These are phyloP conservation scores for Fraxinus excelsior DNA, from an alignment of 257 asterid genomes.

Conservation along the genomic window DNA sequence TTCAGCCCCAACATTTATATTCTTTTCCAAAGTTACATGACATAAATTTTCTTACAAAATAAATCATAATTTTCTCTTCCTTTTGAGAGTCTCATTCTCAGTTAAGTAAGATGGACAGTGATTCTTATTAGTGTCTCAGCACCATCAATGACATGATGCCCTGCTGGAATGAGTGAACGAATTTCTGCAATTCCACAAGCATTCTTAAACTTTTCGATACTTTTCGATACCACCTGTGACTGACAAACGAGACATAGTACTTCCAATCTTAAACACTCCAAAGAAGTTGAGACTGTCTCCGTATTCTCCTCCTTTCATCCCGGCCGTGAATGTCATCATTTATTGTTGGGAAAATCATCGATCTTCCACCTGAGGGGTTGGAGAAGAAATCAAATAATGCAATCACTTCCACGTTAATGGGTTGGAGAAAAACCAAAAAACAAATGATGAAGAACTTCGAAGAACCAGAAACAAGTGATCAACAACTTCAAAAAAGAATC, in stretches of 20 bases:
- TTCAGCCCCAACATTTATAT: no score
- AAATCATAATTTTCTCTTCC: no score
- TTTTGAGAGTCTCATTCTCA: slow-evolving; percentile 5
- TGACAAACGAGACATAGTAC: slow-evolving; percentile 33
- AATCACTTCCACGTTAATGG: no score
- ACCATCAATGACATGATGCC: slow-evolving; percentile 47
- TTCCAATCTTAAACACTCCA: slow-evolving; percentile 49
- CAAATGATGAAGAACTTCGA: no score
- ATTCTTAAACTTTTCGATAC: slow-evolving; percentile 51
- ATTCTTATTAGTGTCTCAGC: slow-evolving; percentile 49
- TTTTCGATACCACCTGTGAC: slow-evolving; percentile 37
- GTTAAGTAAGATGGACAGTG: slow-evolving; percentile 38
- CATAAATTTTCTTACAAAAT: no score
- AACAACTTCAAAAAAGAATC: no score
- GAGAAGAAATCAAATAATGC: no score
- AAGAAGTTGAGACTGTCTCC: slow-evolving; percentile 50
- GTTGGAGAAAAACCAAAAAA: no score
- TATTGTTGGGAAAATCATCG: no score
- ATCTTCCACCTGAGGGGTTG: no score
- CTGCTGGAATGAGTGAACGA: slow-evolving; percentile 42
- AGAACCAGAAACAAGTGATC: no score
- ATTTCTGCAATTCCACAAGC: slow-evolving; percentile 53
- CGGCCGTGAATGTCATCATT: slow-evolving; percentile 53
- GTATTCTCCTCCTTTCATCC: slow-evolving; percentile 57
- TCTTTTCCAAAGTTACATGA: no score